A percentile compares a stretch with the other conserved stretches of the same genome.
These are phyloP conservation scores for Nicotiana noctiflora DNA, from an alignment of 257 asterid genomes.

Conservation along the genomic window DNA sequence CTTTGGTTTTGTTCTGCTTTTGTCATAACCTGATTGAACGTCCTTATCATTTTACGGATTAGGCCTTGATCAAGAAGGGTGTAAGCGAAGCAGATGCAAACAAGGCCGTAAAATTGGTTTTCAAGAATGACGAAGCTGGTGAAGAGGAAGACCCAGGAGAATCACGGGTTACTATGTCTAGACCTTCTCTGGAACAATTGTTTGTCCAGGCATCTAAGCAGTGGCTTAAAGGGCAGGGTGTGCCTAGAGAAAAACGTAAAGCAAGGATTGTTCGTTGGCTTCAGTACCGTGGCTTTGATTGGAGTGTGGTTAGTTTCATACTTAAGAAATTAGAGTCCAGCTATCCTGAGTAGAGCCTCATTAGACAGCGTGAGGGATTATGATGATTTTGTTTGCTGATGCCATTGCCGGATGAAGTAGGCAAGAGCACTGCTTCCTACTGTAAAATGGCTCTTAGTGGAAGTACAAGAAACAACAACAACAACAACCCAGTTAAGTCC, in stretches of 20 bases:
- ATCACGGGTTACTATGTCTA: constrained; percentile 53
- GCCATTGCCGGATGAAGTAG: not conserved
- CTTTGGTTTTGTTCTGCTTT: not conserved
- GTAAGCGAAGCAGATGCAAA: constrained; percentile 47
- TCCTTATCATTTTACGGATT: not conserved
- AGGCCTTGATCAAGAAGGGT: constrained; percentile 71
- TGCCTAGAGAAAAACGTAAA: constrained; percentile 52
- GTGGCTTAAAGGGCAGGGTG: constrained; percentile 58
- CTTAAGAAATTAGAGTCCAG: constrained; percentile 55
- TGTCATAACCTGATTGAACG: not conserved
- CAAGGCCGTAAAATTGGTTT: constrained; percentile 61
- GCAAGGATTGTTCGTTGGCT: constrained; percentile 80
- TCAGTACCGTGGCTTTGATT: constrained; percentile 86
- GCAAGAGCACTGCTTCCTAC: too few species aligned
- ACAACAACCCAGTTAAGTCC: too few species aligned
- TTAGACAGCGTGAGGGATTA: not conserved
- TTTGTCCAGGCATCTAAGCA: constrained; percentile 66
- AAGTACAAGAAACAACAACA: too few species aligned
- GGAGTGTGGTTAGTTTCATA: constrained; percentile 42
- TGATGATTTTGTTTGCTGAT: not conserved
- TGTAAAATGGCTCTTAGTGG: too few species aligned
- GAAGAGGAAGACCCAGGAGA: constrained; percentile 46
- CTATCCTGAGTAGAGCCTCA: constrained; percentile 30
- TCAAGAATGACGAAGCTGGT: constrained; percentile 28
- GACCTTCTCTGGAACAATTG: constrained; percentile 55